Conservation (phyloP, 345 rosid species). For the Pseudoturritis turrita region DNA sequence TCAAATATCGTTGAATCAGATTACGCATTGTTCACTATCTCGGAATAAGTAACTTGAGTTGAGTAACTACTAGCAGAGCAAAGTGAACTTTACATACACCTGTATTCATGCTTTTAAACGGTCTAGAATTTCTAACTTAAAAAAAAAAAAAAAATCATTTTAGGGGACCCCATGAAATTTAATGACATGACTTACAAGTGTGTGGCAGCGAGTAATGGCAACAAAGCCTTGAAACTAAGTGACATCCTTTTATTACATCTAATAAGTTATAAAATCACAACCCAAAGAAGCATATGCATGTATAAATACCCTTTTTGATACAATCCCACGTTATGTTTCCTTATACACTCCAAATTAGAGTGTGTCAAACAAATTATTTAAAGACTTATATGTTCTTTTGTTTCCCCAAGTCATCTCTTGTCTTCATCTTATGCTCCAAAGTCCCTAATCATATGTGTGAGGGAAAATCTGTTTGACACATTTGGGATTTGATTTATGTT, state of each 20-base stretch:
- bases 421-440: conserved; percentile 44
- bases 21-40: background rate
- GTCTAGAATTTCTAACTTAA: conserved; percentile 6
- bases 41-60: background rate
- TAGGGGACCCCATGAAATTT: conserved; percentile 4
- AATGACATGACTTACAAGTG: conserved; percentile 18
- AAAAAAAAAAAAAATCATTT: background rate
- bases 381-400: conserved; percentile 15
- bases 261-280: conserved; percentile 9
- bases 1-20: no score
- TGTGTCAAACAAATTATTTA: conserved; percentile 16
- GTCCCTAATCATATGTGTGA: conserved; percentile 21
- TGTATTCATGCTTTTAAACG: background rate
- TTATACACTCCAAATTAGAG: background rate
- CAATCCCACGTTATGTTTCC: conserved; percentile 19
- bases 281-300: background rate
- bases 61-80: background rate
- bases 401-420: conserved; percentile 33
- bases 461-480: conserved; percentile 47
- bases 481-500: conserved; percentile 54
- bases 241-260: background rate
- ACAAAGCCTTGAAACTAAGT: conserved; percentile 11
- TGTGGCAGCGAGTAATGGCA: conserved; percentile 20
- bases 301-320: conserved; percentile 10
- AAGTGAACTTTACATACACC: background rate